Evolutionary conservation across 495 filamentous ascomycete genomes (phyloP).

Genomic region (Neurospora sp.): DNA sequence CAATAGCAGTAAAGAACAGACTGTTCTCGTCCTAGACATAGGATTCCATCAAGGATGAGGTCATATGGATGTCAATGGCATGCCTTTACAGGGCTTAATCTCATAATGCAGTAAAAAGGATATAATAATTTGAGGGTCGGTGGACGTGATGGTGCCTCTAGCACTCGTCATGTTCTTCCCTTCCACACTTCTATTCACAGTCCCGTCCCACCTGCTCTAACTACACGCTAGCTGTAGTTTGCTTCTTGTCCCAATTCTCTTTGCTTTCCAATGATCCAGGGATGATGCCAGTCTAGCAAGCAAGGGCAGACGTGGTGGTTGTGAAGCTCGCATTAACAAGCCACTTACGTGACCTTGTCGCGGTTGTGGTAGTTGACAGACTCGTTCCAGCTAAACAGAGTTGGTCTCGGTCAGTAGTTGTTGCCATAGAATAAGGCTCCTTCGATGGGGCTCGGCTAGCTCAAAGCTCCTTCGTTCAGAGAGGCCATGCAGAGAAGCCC

Average conservation of each 20-base stretch:
- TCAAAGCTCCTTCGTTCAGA: not conserved
- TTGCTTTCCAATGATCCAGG: not conserved
- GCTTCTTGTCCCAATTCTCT: not conserved
- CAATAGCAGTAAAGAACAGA: not conserved
- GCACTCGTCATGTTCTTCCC: not conserved
- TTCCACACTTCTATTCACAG: not conserved
- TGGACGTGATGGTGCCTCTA: not conserved
- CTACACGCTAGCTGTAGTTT: not conserved
- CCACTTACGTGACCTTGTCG: slow-evolving; percentile 55
- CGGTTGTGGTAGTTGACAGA: slow-evolving; percentile 94
- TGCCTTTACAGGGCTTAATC: not conserved
- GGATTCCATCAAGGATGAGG: not conserved
- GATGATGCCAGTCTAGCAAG: not conserved
- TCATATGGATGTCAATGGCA: not conserved
- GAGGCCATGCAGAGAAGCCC: not conserved
- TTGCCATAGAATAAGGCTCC: not conserved
- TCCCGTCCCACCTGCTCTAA: not conserved
- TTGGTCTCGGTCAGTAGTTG: not conserved
- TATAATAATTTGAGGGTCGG: not conserved
- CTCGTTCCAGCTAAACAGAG: slow-evolving; percentile 72
- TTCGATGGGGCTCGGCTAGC: not conserved
- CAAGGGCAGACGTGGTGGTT: not conserved
- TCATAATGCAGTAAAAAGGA: not conserved
- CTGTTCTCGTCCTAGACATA: not conserved
- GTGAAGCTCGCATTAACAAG: not conserved